Base-by-base conservation (phyloP, 352 stramenopile species). In the Globisporangium radiosum region DNA sequence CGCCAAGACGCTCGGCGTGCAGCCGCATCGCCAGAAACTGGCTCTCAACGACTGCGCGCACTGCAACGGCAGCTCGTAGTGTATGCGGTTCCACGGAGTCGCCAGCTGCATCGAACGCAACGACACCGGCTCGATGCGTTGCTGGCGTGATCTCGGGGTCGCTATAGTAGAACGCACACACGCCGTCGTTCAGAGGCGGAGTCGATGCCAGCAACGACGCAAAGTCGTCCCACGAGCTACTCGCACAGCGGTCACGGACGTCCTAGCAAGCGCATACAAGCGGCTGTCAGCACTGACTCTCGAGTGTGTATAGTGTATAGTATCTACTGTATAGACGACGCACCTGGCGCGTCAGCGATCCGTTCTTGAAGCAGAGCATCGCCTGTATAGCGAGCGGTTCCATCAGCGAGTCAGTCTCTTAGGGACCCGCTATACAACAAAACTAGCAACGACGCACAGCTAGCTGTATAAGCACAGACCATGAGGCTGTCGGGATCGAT, bases 331-430 rank as follows among this genome's bases (percentile, higher is more conserved):
- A 4, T 33, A 13, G n/a, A 44, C 7, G 37, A 54, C 56, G 15
- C 56, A 76, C 68, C 68, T 95, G 66, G 39, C 87, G 78, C 11
- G 78, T 79, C 39, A 96, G 71, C 1, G 82, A 73, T 43, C 85
- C 85, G 50, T 94, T 94, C 70, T 94, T 92, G 71, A 90, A 94
- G 48, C 87, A 92, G 43, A 94, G 84, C 85, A 96, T 94, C 8
- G 76, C 83, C 69, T 87, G 67, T 4, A 57, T 1, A 19, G 7
- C 8, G 33, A 50, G 48, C 13, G 15, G 43, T n/a, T 33, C 44
- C 17, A 44, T 10, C 47, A 14, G 13, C 5, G 36, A 42, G 53
- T 0, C 36, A 51, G 33, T 17, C 13, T 9, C 25, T 33, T 33
- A 33, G 25, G 25, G 25, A 33, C 25, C 1, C 2, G 25, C 25